These are phyloP conservation scores for Eucalyptus regnans DNA, from an alignment of 345 rosid genomes.

Conservation along the genomic window DNA sequence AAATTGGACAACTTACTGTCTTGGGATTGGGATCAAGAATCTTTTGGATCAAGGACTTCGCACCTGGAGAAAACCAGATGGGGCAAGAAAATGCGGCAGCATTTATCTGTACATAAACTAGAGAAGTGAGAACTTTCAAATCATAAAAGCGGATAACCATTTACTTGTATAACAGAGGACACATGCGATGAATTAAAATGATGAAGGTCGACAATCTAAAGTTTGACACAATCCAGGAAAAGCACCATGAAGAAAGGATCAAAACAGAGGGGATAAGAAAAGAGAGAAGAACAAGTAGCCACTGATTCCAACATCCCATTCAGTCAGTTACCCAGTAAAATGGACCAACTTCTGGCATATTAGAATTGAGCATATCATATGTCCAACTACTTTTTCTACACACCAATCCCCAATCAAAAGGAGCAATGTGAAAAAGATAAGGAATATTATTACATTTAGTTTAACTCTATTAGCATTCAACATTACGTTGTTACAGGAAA, in stretches of 20 bases:
- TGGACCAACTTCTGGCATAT: not conserved
- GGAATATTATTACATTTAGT: not conserved
- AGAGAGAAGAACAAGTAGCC: not conserved
- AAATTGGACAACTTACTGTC: conserved; percentile 53
- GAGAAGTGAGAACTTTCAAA: not conserved
- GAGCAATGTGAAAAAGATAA: not conserved
- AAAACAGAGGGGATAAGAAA: not conserved
- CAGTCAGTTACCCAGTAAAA: not conserved
- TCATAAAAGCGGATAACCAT: not conserved
- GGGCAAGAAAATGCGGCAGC: conserved; percentile 79
- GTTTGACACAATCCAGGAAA: not conserved
- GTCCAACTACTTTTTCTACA: not conserved
- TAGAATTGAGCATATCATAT: not conserved
- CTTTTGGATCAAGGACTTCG: conserved; percentile 52
- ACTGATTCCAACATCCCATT: not conserved
- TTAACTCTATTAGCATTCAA: not conserved
- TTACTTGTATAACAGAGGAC: not conserved
- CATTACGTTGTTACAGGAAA: not conserved
- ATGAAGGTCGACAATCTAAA: not conserved
- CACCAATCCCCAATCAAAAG: not conserved
- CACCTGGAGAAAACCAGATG: conserved; percentile 68
- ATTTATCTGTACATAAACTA: conserved; percentile 31
- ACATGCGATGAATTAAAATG: not conserved
- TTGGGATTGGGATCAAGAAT: conserved; percentile 72
- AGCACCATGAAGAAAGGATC: not conserved